Base-by-base conservation (phyloP, 2,329 filamentous ascomycete genomes). In the Endocalyx cinctus region DNA sequence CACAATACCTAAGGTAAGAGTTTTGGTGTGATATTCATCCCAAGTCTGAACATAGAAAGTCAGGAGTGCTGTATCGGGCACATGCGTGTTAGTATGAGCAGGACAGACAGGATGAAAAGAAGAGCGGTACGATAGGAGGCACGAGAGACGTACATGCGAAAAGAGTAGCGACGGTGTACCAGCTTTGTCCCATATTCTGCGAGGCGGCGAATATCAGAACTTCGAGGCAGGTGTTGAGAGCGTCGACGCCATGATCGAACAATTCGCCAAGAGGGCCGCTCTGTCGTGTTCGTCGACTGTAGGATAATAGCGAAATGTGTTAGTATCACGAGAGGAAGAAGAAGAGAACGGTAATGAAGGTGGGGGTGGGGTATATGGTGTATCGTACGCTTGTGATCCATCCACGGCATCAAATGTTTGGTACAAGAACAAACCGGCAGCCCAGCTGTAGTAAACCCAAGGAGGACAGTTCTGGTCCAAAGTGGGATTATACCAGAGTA, bases 41-140 rank as follows among this genome's bases (percentile, higher is more conserved):
- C 92, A 98, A 20, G 92, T 97, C 60, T 97, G 92, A 26, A 97
- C 84, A 61, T 97, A 97, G 63, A 98, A 98, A n/a, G 92, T 96
- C 51, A 94, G 70, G 38, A 90, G 78, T 6, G 85, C 83, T 87
- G 41, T 30, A n/a, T 12, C 15, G 3, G 20, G n/a, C 27, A n/a
- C n/a, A n/a, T n/a, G n/a, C n/a, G n/a, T n/a, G n/a, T n/a, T n/a
- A n/a, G n/a, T n/a, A n/a, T n/a, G n/a, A n/a, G n/a, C n/a, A n/a
- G n/a, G n/a, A n/a, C n/a, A n/a, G n/a, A n/a, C 12, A 13, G 20
- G 12, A 13, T 27, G 23, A 20, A 12, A 13, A 17, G 32, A 11
- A 22, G 12, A 17, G 19, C 12, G 13, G 5, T n/a, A 11, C 4
- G 23, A 11, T 15, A 30, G 12, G 34, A 31, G n/a, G 13, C 33